Conservation (phyloP, 352 stramenopile genomes). For the Globisporangium camurandrum region DNA sequence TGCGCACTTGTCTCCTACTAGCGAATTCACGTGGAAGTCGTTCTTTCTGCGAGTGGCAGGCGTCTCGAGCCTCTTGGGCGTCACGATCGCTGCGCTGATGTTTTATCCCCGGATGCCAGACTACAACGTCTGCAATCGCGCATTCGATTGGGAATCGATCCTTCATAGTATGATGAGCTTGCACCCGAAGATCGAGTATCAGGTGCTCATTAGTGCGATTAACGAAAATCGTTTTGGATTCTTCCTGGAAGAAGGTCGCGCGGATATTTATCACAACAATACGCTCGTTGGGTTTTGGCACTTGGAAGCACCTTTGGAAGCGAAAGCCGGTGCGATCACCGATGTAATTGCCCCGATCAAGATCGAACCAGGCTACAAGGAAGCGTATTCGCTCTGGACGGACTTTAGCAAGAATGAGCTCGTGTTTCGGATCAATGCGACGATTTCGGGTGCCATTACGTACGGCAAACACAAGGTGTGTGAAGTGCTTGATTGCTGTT, state of each 20-base stretch:
- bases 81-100: conserved; percentile 75
- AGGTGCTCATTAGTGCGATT: conserved; percentile 81
- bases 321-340: conserved; percentile 62
- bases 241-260: conserved; percentile 56
- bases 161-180: conserved; percentile 64
- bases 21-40: conserved; percentile 42
- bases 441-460: conserved; percentile 72
- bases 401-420: conserved; percentile 71
- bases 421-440: conserved; percentile 79
- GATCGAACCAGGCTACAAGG: conserved; percentile 55
- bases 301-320: conserved; percentile 54
- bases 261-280: conserved; percentile 78
- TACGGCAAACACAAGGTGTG: conserved; percentile 74
- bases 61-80: conserved; percentile 39
- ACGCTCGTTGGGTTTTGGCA: conserved; percentile 68
- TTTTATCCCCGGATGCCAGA: conserved; percentile 83
- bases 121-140: conserved; percentile 86
- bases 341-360: conserved; percentile 73
- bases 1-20: neutral
- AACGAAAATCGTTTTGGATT: conserved; percentile 88
- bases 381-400: conserved; percentile 52
- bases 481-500: neutral
- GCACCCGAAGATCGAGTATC: conserved; percentile 77
- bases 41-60: conserved; percentile 47
- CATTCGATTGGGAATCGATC: conserved; percentile 87